Evolutionary conservation across 1,139 yeast genomes (phyloP), one percentile per base, ranked within the genome.

Genomic region (Zygosaccharomyces pseudobailii): DNA sequence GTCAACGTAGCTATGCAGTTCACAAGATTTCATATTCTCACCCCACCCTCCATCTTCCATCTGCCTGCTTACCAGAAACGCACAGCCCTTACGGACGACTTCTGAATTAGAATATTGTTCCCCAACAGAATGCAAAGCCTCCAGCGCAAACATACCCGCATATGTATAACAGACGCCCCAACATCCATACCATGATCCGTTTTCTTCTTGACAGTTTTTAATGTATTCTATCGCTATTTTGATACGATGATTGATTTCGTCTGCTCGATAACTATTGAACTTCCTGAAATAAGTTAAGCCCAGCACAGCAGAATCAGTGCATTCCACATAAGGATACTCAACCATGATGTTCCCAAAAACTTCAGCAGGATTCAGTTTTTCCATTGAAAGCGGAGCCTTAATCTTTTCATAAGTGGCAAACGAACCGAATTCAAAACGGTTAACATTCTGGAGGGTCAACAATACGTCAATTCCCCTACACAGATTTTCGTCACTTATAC

Each of bases 81-180:
- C 95, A 64, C 97, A 92, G 0, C 95, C 98, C 55, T 70, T 76
- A 40, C 73, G 71, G 6, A 87, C 95, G 3, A 72, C 67, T 5
- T 72, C 77, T 32, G 84, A 80, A 58, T 84, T 87, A 1, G 60
- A 63, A 62, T 88, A 92, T 2, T 66, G 71, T 51, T 76, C 75
- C 1, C 84, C 87, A 23, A 84, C 84, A 3, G 94, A 78, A 35
- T 79, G 72, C 45, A 92, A 73, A 0, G 98, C 97, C 59, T 94
- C 99, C 28, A 92, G 69, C 0, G 99, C 98, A 77, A 94, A 94
- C 98, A 94, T 94, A 1, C 92, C 86, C 0, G 98, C 97, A 68
- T 94, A 94, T 0, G 97, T 87, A 63, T 78, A 89, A 63, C 99
- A 94, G 8, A 94, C 84, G 37, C 98, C 99, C 99, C 99, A 94